These are phyloP conservation scores for Herpetospermum pedunculosum DNA, from an alignment of 306 rosid genomes.

Conservation along the genomic window DNA sequence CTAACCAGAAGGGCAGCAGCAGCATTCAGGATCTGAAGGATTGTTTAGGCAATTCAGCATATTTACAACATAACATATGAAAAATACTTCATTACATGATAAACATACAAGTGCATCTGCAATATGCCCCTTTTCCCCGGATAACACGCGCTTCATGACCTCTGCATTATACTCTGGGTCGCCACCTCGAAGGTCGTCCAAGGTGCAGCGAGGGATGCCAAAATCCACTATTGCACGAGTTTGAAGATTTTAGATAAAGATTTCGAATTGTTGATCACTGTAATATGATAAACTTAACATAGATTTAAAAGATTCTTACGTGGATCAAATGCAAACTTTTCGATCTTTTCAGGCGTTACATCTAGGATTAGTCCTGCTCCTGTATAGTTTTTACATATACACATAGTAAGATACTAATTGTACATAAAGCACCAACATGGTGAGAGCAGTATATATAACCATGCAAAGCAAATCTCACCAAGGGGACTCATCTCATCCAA, in stretches of 20 bases:
- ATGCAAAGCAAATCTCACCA: conserved; percentile 34
- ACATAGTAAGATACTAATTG: background rate
- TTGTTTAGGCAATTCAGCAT: conserved; percentile 6
- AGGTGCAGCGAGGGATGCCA: conserved; percentile 76
- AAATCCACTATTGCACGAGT: conserved; percentile 46
- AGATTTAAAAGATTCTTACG: conserved; percentile 36
- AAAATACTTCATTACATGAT: background rate
- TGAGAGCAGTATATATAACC: background rate
- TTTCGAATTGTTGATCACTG: background rate
- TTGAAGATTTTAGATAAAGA: background rate
- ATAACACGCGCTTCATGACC: conserved; percentile 53
- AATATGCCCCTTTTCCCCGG: conserved; percentile 65
- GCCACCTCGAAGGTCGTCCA: conserved; percentile 69
- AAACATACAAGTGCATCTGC: conserved; percentile 85
- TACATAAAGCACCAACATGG: background rate
- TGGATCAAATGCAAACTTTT: conserved; percentile 78
- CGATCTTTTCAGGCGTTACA: conserved; percentile 61
- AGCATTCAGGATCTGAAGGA: conserved; percentile 61
- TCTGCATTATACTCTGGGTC: conserved; percentile 64
- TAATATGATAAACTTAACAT: conserved; percentile 8
- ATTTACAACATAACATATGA: background rate
- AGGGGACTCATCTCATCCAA: conserved; percentile 97
- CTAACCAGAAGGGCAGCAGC: conserved; percentile 78
- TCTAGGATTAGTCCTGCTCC: conserved; percentile 89
- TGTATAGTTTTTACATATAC: conserved; percentile 14